Evolutionary conservation across 208 protist genomes (phyloP).

Genomic region (Zelonia costaricensis): DNA sequence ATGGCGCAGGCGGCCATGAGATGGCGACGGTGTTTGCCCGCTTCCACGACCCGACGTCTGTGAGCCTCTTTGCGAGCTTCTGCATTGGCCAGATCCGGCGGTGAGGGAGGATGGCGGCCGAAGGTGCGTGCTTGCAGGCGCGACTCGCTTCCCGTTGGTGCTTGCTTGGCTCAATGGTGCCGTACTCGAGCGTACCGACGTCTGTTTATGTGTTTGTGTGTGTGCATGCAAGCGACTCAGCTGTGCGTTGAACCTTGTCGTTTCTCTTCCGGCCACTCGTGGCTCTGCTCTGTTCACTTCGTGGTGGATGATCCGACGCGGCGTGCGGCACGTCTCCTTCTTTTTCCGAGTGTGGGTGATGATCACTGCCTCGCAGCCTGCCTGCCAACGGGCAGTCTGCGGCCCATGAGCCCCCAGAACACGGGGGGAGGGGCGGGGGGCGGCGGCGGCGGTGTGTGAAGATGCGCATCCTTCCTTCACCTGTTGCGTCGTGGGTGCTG

Average conservation of each 20-base stretch:
- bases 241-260: neutral
- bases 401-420: no score
- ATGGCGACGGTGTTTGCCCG: constrained; percentile 53
- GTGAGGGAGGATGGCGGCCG: neutral
- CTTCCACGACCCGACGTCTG: constrained; percentile 50
- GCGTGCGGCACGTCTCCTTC: no score
- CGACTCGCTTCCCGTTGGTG: no score
- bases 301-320: no score
- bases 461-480: neutral
- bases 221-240: neutral
- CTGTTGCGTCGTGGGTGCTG: no score
- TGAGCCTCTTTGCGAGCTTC: constrained; percentile 50
- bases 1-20: constrained; percentile 66
- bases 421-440: neutral
- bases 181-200: no score
- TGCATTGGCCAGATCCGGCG: constrained; percentile 54
- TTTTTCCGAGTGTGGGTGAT: no score
- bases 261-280: neutral
- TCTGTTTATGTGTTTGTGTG: neutral
- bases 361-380: no score
- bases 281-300: no score
- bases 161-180: no score
- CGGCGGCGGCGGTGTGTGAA: neutral
- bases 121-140: neutral
- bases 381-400: no score